Evolutionary conservation across 1,284 basidiomycete species (phyloP), one percentile per base, ranked within the genome.

Genomic region (Apiotrichum veenhuisii): DNA sequence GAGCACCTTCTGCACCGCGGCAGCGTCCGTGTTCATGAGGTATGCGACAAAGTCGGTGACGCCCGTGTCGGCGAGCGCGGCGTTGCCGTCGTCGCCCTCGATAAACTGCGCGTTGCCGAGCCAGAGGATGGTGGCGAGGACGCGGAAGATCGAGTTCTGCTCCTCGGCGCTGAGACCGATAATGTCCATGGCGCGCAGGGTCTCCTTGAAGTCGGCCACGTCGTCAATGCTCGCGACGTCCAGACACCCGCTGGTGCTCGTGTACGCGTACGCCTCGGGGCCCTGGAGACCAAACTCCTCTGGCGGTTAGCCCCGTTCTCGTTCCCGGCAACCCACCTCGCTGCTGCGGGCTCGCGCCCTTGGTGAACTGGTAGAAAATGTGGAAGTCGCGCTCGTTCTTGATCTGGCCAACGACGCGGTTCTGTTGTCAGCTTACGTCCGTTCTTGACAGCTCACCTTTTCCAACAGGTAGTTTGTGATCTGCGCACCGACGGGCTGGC

Each of bases 331-430:
- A 67, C 80, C 26, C 52, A 89, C 91, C 89, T 76, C 92, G 84
- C 77, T 97, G 91, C 53, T 87, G 87, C 45, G 87, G 81, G 7
- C 88, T 86, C 5, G 96, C 96, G 8, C 87, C 93, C 76, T 98
- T 98, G 42, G 96, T 97, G 76, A 98, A 95, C 75, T 99, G 96
- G 77, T 98, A 99, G 80, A 99, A 98, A 64, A 99, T 96, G 75
- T 99, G 96, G 77, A 99, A 99, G 76, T 96, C 91, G 61, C 96
- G 85, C 78, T 99, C 96, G 67, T 91, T 89, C 70, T 91, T 88
- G 58, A 98, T 91, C 75, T 99, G 96, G 20, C 93, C 92, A 7
- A 98, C 94, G 15, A 98, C 92, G 63, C 96, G 90, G 53, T 89
- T 89, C 79, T 80, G 61, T 22, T 3, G 47, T 66, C 55, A 66